These are phyloP conservation scores for Rhodotorula sp. DNA, from an alignment of 1,284 basidiomycete species.

Conservation along the genomic window DNA sequence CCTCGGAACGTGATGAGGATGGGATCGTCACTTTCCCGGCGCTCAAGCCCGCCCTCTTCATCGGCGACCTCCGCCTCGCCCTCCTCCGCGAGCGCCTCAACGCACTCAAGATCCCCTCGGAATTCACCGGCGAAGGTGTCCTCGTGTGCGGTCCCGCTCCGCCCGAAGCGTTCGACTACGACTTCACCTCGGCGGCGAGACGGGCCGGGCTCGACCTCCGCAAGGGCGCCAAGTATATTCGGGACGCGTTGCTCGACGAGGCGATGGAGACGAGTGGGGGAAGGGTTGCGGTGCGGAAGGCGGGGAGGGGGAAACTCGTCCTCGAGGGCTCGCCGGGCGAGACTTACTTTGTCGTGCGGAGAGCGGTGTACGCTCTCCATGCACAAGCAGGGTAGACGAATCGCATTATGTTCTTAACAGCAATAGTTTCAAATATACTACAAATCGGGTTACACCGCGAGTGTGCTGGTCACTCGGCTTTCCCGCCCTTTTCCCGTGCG, in stretches of 20 bases:
- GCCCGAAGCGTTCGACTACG: constrained; percentile 29
- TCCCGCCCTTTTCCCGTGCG: no score
- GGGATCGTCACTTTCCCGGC: constrained; percentile 53
- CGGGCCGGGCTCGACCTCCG: constrained; percentile 12
- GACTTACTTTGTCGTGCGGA: constrained; percentile 80
- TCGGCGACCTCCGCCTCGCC: constrained; percentile 89
- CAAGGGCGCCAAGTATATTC: constrained; percentile 45
- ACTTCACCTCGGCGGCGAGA: constrained; percentile 16
- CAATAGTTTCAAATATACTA: neutral
- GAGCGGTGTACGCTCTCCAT: constrained; percentile 82
- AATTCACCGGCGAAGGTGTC: constrained; percentile 91
- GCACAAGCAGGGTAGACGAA: constrained; percentile 53
- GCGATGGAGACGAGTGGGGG: constrained; percentile 56
- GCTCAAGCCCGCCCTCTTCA: constrained; percentile 84
- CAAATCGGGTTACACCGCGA: no score
- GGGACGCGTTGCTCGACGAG: constrained; percentile 52
- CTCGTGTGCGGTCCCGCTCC: constrained; percentile 71
- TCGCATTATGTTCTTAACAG: no score
- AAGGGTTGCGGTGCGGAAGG: constrained; percentile 83
- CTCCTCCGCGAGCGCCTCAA: constrained; percentile 75
- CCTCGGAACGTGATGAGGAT: neutral
- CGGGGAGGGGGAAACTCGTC: constrained; percentile 75
- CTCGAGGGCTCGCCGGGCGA: constrained; percentile 84
- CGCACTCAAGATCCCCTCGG: constrained; percentile 74
- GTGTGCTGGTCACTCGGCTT: no score